Conservation (phyloP, 495 filamentous ascomycete species). For the Penicillium lividum region DNA sequence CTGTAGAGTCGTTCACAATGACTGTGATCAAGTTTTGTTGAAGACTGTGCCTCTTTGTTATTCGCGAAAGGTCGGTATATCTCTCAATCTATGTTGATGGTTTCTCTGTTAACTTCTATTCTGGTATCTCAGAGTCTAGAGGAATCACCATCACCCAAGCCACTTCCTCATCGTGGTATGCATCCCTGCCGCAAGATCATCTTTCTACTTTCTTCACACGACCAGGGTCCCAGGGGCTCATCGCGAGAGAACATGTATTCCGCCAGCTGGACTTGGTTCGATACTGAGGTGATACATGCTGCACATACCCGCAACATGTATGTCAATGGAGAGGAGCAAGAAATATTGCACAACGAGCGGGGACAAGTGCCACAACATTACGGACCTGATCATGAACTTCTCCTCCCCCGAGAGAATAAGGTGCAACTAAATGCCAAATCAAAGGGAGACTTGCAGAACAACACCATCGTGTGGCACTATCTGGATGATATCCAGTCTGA, state of each 20-base stretch:
- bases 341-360: slow-evolving; percentile 17
- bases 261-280: slow-evolving; percentile 71
- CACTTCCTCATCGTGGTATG: slow-evolving; percentile 38
- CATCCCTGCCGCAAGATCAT: slow-evolving; percentile 57
- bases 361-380: slow-evolving; percentile 24
- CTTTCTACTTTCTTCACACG: slow-evolving; percentile 63
- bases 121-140: slow-evolving; percentile 20
- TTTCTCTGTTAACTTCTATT: not conserved
- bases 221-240: slow-evolving; percentile 56
- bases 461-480: slow-evolving; percentile 59
- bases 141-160: slow-evolving; percentile 15
- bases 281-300: slow-evolving; percentile 48
- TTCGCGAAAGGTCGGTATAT: slow-evolving; percentile 29
- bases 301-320: slow-evolving; percentile 30
- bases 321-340: slow-evolving; percentile 18
- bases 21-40: slow-evolving; percentile 41
- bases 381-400: slow-evolving; percentile 34
- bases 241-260: slow-evolving; percentile 48
- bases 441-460: slow-evolving; percentile 29
- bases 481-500: slow-evolving; percentile 49
- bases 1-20: slow-evolving; percentile 27
- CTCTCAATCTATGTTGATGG: not conserved
- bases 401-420: slow-evolving; percentile 41
- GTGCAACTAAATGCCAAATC: slow-evolving; percentile 58
- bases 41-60: slow-evolving; percentile 46